Conservation (phyloP, 345 rosid species). For the Raphanus sativus region DNA sequence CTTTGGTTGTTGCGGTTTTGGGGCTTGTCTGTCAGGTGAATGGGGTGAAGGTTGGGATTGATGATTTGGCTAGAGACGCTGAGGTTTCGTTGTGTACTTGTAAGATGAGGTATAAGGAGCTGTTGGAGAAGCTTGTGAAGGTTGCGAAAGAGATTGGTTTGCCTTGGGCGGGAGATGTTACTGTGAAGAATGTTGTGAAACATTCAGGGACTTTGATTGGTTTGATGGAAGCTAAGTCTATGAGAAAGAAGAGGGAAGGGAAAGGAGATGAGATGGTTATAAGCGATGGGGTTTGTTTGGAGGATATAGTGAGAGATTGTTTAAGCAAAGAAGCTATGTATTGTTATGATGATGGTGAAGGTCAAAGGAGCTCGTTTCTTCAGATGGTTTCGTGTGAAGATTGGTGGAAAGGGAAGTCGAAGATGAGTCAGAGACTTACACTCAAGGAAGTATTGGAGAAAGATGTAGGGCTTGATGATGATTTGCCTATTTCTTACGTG, state of each 20-base stretch:
- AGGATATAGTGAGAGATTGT: slow-evolving; percentile 45
- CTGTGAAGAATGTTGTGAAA: slow-evolving; percentile 61
- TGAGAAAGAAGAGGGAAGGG: slow-evolving; percentile 37
- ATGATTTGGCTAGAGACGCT: slow-evolving; percentile 51
- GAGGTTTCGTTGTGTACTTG: slow-evolving; percentile 46
- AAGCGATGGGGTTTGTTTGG: slow-evolving; percentile 29
- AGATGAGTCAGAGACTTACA: slow-evolving; percentile 65
- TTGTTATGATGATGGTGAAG: slow-evolving; percentile 17
- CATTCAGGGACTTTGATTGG: slow-evolving; percentile 58
- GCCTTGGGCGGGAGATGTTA: slow-evolving; percentile 87
- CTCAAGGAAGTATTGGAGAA: slow-evolving; percentile 64
- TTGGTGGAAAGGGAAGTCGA: slow-evolving; percentile 86
- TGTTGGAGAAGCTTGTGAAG: slow-evolving; percentile 59
- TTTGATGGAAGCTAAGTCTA: slow-evolving; percentile 71
- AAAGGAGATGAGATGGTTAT: slow-evolving; percentile 7
- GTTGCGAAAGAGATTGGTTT: slow-evolving; percentile 53
- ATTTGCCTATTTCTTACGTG: slow-evolving; percentile 67
- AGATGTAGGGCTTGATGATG: slow-evolving; percentile 60
- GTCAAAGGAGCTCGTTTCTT: slow-evolving; percentile 7
- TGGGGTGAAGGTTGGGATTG: slow-evolving; percentile 50
- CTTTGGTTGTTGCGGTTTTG: slow-evolving; percentile 70
- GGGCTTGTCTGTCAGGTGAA: slow-evolving; percentile 63
- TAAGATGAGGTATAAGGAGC: slow-evolving; percentile 58
- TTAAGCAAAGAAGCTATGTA: slow-evolving; percentile 47
- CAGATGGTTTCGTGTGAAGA: slow-evolving; percentile 35